Evolutionary conservation across 1,284 basidiomycete species (phyloP).

Genomic region (Ganoderma sinense): DNA sequence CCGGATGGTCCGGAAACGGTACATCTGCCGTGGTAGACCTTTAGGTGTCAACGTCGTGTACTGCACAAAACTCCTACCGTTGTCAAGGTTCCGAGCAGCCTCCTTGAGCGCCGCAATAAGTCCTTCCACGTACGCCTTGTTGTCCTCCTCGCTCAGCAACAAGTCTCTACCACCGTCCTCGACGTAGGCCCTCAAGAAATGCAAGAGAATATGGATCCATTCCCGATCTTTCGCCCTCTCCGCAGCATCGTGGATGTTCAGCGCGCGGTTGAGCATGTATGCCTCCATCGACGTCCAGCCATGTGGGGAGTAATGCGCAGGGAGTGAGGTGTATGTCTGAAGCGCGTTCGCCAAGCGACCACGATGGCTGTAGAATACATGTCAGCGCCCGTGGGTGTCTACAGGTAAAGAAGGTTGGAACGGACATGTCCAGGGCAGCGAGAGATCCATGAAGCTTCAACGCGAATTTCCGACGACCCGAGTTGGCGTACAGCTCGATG

Average conservation of each 20-base stretch:
- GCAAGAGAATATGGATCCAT: conserved; percentile 77
- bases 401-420: conserved; percentile 16
- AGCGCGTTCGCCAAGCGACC: conserved; percentile 67
- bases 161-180: conserved; percentile 61
- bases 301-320: conserved; percentile 83
- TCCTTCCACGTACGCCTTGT: conserved; percentile 56
- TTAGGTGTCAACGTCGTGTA: background rate
- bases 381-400: background rate
- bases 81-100: conserved; percentile 57
- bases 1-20: conserved; percentile 71
- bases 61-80: background rate
- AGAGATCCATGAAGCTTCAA: conserved; percentile 85
- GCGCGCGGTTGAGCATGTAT: conserved; percentile 74
- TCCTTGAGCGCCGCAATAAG: conserved; percentile 60
- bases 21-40: conserved; percentile 54
- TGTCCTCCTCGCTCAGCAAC: conserved; percentile 59
- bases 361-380: conserved; percentile 60
- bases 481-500: conserved; percentile 83
- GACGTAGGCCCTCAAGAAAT: conserved; percentile 73
- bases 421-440: conserved; percentile 88
- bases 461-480: conserved; percentile 84
- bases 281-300: conserved; percentile 82
- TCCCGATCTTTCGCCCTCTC: conserved; percentile 67
- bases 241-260: conserved; percentile 66
- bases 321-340: conserved; percentile 76